Percentiles rank a stretch among this genome's conserved stretches.
Conservation (phyloP, 169 alveolate genomes). For the Plasmodium chabaudi region DNA sequence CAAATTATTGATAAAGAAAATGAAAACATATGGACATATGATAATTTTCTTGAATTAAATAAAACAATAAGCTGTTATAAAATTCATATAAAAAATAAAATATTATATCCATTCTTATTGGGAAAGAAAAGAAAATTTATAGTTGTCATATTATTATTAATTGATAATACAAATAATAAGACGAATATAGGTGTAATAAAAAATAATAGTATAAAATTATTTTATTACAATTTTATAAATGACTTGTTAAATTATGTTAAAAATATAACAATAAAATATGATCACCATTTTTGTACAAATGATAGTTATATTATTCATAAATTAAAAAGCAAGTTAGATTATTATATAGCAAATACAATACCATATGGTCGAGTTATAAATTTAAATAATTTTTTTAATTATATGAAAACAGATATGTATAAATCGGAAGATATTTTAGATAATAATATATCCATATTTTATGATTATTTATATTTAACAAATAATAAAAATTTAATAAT, state of each 20-base stretch:
- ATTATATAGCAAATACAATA: slow-evolving; percentile 13
- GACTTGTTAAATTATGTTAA: slow-evolving; percentile 25
- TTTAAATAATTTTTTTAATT: slow-evolving; percentile 20
- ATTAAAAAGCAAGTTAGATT: slow-evolving; percentile 10
- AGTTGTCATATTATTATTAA: slow-evolving; percentile 18
- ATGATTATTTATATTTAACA: slow-evolving; percentile 22
- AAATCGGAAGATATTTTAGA: slow-evolving; percentile 44
- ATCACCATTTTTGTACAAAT: too few species aligned
- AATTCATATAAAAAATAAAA: slow-evolving; percentile 22
- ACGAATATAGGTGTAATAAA: background rate
- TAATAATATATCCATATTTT: slow-evolving; percentile 19
- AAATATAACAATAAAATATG: background rate
- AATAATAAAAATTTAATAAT: slow-evolving; percentile 3
- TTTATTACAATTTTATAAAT: slow-evolving; percentile 40
- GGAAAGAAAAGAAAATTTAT: background rate
- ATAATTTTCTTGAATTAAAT: slow-evolving; percentile 16
- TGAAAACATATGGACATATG: background rate
- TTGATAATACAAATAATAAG: slow-evolving; percentile 2
- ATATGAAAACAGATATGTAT: slow-evolving; percentile 23
- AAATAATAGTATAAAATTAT: slow-evolving; percentile 17
- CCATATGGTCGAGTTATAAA: slow-evolving; percentile 19
- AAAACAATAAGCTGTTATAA: slow-evolving; percentile 20
- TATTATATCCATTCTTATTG: slow-evolving; percentile 23
- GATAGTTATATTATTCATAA: slow-evolving; percentile 1
- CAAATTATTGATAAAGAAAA: slow-evolving; percentile 27